Evolutionary conservation across 768 basidiomycete species (phyloP), one percentile per base, ranked within the genome.

Genomic region (Hemileccinum impolitum): DNA sequence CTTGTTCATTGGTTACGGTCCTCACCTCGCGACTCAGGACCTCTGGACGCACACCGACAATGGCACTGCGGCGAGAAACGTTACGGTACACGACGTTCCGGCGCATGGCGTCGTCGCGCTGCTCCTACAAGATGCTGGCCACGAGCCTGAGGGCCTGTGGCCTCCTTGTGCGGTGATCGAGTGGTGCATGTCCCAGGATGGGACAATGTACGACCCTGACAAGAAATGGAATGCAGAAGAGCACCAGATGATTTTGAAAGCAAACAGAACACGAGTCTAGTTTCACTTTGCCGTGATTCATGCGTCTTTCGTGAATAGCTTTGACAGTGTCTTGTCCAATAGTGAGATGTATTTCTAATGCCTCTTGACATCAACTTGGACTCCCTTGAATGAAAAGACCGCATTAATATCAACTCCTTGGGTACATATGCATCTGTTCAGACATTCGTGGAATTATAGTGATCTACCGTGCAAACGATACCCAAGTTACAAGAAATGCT

Each of bases 1-100:
- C 25, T 4, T 15, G 30, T 52, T 43, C 32, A 2, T 34, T 34
- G 1, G 18, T 13, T 13, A 18, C 19, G 25, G 25, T 19, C 18
- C 30, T 55, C 39, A 53, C 19, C 6, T 37, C 38, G 15, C 23
- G 4, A 18, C 36, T 18, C 48, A 87, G 82, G 86, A 88, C 57
- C 71, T 87, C 2, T 88, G 86, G 86, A 62, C 79, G 4, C 85
- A 87, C 61, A 85, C 82, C 18, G 70, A 84, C 56, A 87, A 85
- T 55, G 84, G 83, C 3, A 87, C 81, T 0, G 79, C 78, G 1
- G 70, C 81, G 19, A 75, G 85, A 15, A 81, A 77, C 61, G 73
- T 85, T 57, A 80, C 78, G 3, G 74, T 70, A 4, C 43, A 67
- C 9, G 67, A 64, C 17, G 82, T 87, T 11, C 84, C 85, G 3